Evolutionary conservation across 2,329 filamentous ascomycete species (phyloP).

Genomic region (Penicillium thymicola): DNA sequence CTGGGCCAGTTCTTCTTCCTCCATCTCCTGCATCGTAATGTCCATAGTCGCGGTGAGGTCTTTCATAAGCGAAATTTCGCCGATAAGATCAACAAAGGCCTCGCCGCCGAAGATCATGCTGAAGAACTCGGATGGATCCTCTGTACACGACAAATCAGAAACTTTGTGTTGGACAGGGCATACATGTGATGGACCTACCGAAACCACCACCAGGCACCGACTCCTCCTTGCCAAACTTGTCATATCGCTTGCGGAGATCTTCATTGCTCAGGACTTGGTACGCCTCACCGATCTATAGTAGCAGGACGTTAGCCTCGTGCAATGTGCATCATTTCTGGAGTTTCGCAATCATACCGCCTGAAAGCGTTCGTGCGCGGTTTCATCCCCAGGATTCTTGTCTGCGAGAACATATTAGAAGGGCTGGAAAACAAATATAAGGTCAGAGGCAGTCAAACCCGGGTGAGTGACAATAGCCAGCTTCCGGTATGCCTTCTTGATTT

Average conservation of each 20-base stretch:
- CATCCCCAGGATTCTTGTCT: slow-evolving; percentile 98
- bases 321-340: not conserved
- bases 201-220: slow-evolving; percentile 90
- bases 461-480: slow-evolving; percentile 93
- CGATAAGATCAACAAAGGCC: slow-evolving; percentile 93
- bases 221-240: slow-evolving; percentile 94
- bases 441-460: slow-evolving; percentile 57
- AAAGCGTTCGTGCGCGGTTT: slow-evolving; percentile 89
- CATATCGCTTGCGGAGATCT: slow-evolving; percentile 85
- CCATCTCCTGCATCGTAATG: slow-evolving; percentile 80
- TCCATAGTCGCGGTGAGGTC: slow-evolving; percentile 98
- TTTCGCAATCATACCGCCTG: slow-evolving; percentile 62
- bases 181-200: slow-evolving; percentile 48
- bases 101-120: slow-evolving; percentile 97
- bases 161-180: not conserved
- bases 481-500: slow-evolving; percentile 96
- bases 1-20: slow-evolving; percentile 62
- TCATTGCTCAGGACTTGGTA: slow-evolving; percentile 79
- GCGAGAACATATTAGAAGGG: slow-evolving; percentile 15
- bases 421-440: not conserved
- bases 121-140: slow-evolving; percentile 96
- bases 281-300: slow-evolving; percentile 61
- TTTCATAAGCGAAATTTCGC: slow-evolving; percentile 98
- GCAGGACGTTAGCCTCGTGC: slow-evolving; percentile 10
- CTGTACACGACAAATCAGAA: slow-evolving; percentile 34